Percentiles rank a stretch among this genome's conserved stretches.
Evolutionary conservation across 2,329 filamentous ascomycete genomes (phyloP).

Genomic region (Coleophoma eucalyptorum): DNA sequence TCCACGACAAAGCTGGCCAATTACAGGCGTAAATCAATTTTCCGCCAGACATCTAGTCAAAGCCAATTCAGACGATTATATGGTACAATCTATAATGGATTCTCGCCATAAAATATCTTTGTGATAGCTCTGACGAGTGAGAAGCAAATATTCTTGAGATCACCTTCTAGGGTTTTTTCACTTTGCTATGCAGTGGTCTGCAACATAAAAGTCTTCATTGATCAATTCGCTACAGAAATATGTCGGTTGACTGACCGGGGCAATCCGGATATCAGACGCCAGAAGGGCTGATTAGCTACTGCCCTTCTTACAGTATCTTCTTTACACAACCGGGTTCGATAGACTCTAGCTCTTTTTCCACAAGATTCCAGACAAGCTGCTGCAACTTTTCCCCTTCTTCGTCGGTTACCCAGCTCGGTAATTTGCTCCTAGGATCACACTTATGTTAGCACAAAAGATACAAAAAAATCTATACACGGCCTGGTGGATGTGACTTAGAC

Average conservation of each 20-base stretch:
- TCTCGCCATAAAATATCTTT: background rate
- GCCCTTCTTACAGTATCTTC: conserved; percentile 4
- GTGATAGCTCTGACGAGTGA: background rate
- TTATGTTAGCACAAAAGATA: background rate
- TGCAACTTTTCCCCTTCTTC: conserved; percentile 21
- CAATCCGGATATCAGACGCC: background rate
- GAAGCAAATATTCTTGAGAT: background rate
- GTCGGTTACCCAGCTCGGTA: conserved; percentile 11
- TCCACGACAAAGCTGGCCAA: conserved; percentile 13
- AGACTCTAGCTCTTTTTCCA: conserved; percentile 24
- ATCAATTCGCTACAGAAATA: background rate
- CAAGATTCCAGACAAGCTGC: conserved; percentile 22
- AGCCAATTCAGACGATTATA: background rate
- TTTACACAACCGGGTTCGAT: conserved; percentile 24
- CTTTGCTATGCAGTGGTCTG: background rate
- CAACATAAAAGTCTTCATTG: background rate
- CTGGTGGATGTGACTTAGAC: background rate
- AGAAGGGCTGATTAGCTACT: background rate
- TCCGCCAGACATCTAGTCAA: background rate
- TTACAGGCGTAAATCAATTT: background rate
- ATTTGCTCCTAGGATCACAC: background rate
- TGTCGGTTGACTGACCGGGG: background rate
- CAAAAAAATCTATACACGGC: background rate
- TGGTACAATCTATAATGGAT: background rate
- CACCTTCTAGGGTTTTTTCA: background rate